Percentiles rank a stretch among this genome's conserved stretches.
Evolutionary conservation across 805 yeast genomes (phyloP).

Genomic region (Pichia manshurica): DNA sequence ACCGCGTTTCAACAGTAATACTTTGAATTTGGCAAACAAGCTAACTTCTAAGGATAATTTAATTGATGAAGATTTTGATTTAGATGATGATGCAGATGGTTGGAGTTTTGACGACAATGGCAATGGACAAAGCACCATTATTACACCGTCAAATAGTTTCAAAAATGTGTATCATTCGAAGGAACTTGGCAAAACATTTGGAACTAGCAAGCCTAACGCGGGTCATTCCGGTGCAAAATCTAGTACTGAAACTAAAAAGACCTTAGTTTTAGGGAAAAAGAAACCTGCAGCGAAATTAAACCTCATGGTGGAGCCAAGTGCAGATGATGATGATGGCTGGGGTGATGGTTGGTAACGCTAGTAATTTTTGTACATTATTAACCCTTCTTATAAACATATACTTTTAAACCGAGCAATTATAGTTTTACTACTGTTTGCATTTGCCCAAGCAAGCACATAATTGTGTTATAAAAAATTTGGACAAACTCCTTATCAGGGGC

Average conservation of each 20-base stretch:
- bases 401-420: neutral
- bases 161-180: neutral
- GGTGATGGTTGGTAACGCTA: slow-evolving; percentile 39
- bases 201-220: neutral
- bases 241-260: slow-evolving; percentile 1
- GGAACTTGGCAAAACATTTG: neutral
- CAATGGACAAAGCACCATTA: neutral
- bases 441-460: too few species aligned
- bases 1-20: neutral
- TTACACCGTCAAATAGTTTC: neutral
- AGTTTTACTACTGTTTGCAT: too few species aligned
- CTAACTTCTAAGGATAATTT: slow-evolving; percentile 4
- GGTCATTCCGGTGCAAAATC: neutral
- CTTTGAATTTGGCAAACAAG: neutral
- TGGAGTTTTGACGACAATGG: slow-evolving; percentile 30
- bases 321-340: slow-evolving; percentile 38
- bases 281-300: slow-evolving; percentile 27
- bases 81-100: slow-evolving; percentile 22
- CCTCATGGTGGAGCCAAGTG: slow-evolving; percentile 30
- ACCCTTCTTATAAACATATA: neutral
- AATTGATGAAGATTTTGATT: slow-evolving; percentile 19
- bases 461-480: neutral
- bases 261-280: slow-evolving; percentile 14
- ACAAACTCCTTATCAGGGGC: slow-evolving; percentile 50
- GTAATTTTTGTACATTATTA: too few species aligned